A percentile compares a stretch with the other conserved stretches of the same genome.
phyloP scores from a whole-genome alignment of 306 rosid genomes.

The Trichosanthes cucumerina region DNA sequence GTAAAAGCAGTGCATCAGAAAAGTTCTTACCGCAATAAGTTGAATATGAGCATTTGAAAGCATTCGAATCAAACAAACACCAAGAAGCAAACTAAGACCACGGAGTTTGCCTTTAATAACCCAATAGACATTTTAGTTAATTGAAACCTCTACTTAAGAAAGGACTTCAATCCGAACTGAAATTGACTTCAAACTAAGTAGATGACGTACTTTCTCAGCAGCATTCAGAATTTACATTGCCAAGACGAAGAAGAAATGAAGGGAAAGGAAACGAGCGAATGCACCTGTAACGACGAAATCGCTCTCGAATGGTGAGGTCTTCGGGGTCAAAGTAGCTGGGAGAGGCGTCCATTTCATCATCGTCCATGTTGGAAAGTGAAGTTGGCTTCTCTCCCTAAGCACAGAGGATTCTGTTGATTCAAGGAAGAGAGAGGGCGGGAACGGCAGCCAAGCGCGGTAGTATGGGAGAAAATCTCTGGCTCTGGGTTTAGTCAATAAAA shows the following conservation, averaged over 20 bases:
- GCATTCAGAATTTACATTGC: background rate
- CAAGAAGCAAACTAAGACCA: background rate
- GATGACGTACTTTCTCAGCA: background rate
- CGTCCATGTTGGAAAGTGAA: background rate
- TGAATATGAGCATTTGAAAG: background rate
- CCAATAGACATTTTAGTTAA: background rate
- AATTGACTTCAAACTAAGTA: background rate
- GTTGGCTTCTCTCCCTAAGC: background rate
- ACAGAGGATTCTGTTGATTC: background rate
- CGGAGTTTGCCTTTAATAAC: background rate
- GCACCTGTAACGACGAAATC: constrained; percentile 78
- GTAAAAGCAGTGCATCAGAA: background rate
- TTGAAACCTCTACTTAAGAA: background rate
- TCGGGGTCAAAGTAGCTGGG: constrained; percentile 59
- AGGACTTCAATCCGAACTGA: background rate
- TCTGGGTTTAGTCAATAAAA: background rate
- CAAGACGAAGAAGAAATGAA: background rate
- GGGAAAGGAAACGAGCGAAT: background rate
- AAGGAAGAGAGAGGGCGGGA: background rate
- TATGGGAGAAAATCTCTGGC: background rate
- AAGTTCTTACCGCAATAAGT: background rate
- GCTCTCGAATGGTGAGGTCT: constrained; percentile 52
- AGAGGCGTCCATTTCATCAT: constrained; percentile 18
- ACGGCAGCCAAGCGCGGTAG: background rate
- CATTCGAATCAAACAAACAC: background rate